Conservation (phyloP, 345 rosid species). For the Erucastrum elatum region DNA sequence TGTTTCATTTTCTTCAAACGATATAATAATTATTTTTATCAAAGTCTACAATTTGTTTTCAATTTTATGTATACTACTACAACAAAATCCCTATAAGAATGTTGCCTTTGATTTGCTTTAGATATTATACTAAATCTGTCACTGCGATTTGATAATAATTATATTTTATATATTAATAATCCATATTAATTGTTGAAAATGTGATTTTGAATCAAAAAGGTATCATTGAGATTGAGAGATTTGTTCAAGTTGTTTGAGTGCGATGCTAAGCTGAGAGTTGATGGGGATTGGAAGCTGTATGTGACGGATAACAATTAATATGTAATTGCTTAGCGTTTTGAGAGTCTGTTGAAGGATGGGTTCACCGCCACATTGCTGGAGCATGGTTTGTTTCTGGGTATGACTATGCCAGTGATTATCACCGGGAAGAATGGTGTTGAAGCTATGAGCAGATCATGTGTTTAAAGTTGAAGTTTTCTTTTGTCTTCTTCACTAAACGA, state of each 20-base stretch:
- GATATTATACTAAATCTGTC: no score
- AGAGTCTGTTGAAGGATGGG: conserved; percentile 70
- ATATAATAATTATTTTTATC: no score
- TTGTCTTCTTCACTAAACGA: background rate
- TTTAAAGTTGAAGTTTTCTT: background rate
- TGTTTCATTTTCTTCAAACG: no score
- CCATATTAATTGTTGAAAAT: no score
- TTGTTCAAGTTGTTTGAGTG: conserved; percentile 64
- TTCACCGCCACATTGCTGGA: conserved; percentile 70
- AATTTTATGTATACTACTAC: no score
- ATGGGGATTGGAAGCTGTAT: conserved; percentile 68
- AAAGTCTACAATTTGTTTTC: no score
- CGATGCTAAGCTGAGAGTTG: conserved; percentile 69
- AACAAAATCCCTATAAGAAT: no score
- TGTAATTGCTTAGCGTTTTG: conserved; percentile 83
- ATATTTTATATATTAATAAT: no score
- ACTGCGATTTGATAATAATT: no score
- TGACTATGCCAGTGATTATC: conserved; percentile 87
- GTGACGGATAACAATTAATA: conserved; percentile 87
- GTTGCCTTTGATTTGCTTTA: no score
- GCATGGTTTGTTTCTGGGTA: conserved; percentile 86
- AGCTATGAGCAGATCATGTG: conserved; percentile 68
- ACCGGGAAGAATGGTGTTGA: conserved; percentile 83
- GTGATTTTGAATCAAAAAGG: no score
- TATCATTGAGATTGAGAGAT: conserved; percentile 51